Percentiles rank a stretch among this genome's conserved stretches.
These are phyloP conservation scores for Debaryomycetaceae sp. DNA, from an alignment of 1,139 yeast genomes.

Conservation along the genomic window DNA sequence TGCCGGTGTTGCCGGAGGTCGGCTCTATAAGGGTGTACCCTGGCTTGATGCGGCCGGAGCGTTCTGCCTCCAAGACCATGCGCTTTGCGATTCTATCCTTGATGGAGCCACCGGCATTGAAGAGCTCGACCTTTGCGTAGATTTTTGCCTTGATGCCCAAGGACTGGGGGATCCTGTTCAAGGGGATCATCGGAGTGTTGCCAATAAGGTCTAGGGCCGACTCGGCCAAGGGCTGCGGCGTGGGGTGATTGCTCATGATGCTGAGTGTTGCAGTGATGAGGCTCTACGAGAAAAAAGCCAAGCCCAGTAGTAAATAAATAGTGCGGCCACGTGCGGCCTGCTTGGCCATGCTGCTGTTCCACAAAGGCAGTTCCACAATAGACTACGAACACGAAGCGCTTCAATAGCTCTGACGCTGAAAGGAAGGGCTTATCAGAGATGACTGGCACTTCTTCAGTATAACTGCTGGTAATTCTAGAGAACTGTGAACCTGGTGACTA, in stretches of 20 bases:
- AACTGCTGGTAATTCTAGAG: too few species aligned
- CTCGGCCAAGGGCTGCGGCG: slow-evolving; percentile 25
- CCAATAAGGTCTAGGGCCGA: slow-evolving; percentile 60
- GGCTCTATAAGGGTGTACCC: slow-evolving; percentile 85
- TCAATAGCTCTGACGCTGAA: too few species aligned
- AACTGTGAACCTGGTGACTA: too few species aligned
- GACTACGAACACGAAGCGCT: too few species aligned
- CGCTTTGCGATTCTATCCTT: slow-evolving; percentile 56
- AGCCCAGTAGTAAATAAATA: too few species aligned
- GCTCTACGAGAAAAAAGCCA: too few species aligned
- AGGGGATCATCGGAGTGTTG: slow-evolving; percentile 68
- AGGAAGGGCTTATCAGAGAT: too few species aligned
- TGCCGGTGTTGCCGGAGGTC: slow-evolving; percentile 84
- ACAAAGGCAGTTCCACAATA: too few species aligned
- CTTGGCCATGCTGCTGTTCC: too few species aligned
- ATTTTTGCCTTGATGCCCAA: slow-evolving; percentile 58
- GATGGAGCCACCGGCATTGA: slow-evolving; percentile 64
- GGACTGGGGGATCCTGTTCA: slow-evolving; percentile 70
- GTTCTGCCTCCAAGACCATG: slow-evolving; percentile 79
- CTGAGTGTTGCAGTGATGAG: too few species aligned
- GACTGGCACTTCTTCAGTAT: too few species aligned
- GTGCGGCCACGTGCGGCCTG: too few species aligned
- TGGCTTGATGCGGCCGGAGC: slow-evolving; percentile 68
- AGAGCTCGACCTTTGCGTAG: slow-evolving; percentile 52
- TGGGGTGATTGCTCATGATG: neutral